Percentiles rank a stretch among this genome's conserved stretches.
phyloP scores from a whole-genome alignment of 2,329 filamentous ascomycete species.

The Xylaria sp. region DNA sequence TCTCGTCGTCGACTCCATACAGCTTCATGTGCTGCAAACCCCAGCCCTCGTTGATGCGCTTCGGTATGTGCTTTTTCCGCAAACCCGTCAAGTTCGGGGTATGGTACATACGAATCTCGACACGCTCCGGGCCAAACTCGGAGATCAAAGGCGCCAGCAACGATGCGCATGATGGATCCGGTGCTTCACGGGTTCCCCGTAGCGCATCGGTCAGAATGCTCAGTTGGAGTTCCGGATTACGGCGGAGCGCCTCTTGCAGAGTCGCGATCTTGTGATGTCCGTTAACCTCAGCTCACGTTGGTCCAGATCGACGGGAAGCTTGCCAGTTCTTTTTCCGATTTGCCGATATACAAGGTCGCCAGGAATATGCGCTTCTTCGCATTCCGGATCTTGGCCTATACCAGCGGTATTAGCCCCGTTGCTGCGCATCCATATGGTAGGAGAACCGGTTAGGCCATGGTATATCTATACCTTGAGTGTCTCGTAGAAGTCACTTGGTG shows the following conservation, averaged over 20 bases:
- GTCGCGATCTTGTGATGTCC: conserved; percentile 57
- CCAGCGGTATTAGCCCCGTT: neutral
- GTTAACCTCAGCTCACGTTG: conserved; percentile 14
- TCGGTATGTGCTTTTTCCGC: conserved; percentile 77
- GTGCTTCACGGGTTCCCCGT: conserved; percentile 85
- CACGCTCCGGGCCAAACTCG: conserved; percentile 77
- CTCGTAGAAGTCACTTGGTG: conserved; percentile 85
- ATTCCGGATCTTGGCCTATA: conserved; percentile 69
- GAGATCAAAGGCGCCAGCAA: conserved; percentile 75
- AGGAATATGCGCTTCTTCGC: conserved; percentile 80
- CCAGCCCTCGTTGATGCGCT: conserved; percentile 95
- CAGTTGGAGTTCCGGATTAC: conserved; percentile 70
- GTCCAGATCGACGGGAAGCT: conserved; percentile 7
- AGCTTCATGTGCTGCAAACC: conserved; percentile 98
- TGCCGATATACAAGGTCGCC: conserved; percentile 95
- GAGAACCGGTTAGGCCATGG: neutral
- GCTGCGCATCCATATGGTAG: neutral
- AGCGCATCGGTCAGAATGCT: conserved; percentile 90
- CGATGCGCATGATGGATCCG: conserved; percentile 79
- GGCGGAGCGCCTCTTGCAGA: conserved; percentile 66
- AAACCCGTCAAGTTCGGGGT: conserved; percentile 90
- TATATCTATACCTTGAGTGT: conserved; percentile 65
- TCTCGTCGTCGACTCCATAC: conserved; percentile 90
- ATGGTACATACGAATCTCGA: conserved; percentile 96
- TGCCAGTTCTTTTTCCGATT: conserved; percentile 81